Conservation (phyloP, 2,329 filamentous ascomycete genomes). For the Colletotrichum sidae region DNA sequence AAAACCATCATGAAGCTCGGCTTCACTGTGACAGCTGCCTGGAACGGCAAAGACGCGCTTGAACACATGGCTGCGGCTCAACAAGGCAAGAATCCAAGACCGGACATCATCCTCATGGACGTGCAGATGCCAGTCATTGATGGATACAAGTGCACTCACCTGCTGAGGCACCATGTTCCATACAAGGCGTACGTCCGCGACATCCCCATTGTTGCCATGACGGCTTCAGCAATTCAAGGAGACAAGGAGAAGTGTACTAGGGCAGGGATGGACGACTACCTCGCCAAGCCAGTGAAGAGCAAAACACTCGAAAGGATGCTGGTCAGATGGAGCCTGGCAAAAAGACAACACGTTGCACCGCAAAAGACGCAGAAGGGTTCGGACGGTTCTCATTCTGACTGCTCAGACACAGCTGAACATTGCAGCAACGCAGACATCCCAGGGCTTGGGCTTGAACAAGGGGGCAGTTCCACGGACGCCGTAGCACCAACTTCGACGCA, state of each 20-base stretch:
- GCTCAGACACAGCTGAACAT: conserved; percentile 57
- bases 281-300: conserved; percentile 79
- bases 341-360: conserved; percentile 38
- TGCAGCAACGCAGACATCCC: conserved; percentile 57
- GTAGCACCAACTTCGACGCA: neutral
- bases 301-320: conserved; percentile 77
- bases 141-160: conserved; percentile 81
- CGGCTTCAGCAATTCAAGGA: conserved; percentile 81
- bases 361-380: conserved; percentile 37
- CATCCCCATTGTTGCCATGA: conserved; percentile 85
- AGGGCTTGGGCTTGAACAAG: conserved; percentile 41
- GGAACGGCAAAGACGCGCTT: conserved; percentile 83
- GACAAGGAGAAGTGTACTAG: conserved; percentile 79
- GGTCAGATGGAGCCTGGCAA: conserved; percentile 70
- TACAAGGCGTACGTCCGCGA: conserved; percentile 70
- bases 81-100: conserved; percentile 63
- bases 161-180: conserved; percentile 75
- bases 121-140: conserved; percentile 83
- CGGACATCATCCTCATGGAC: conserved; percentile 84
- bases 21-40: conserved; percentile 77
- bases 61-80: conserved; percentile 74
- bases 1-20: conserved; percentile 80
- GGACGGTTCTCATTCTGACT: conserved; percentile 51
- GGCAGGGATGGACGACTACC: conserved; percentile 82
- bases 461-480: neutral